Percentiles rank a stretch among this genome's conserved stretches.
Evolutionary conservation across 495 filamentous ascomycete species (phyloP).

Genomic region (Penicillium cinerascens): DNA sequence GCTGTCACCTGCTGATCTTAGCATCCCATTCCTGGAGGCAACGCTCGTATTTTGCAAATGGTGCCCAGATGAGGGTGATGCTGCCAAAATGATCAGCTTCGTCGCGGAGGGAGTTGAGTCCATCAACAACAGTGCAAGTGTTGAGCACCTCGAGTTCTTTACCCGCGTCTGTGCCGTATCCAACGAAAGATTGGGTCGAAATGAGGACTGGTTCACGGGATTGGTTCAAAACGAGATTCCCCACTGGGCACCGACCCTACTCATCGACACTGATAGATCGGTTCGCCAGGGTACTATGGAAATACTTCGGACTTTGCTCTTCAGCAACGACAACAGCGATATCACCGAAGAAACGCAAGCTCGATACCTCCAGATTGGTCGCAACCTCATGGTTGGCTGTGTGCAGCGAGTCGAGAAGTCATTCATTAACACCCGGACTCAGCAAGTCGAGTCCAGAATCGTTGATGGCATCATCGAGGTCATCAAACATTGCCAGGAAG

Average conservation of each 20-base stretch:
- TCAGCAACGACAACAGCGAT: slow-evolving; percentile 26
- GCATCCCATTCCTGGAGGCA: slow-evolving; percentile 51
- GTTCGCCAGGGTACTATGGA: slow-evolving; percentile 54
- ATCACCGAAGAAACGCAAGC: slow-evolving; percentile 23
- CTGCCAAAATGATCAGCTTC: slow-evolving; percentile 44
- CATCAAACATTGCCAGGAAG: slow-evolving; percentile 39
- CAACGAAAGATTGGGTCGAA: slow-evolving; percentile 38
- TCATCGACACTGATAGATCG: slow-evolving; percentile 56
- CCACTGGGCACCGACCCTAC: slow-evolving; percentile 64
- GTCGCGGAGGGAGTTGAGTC: slow-evolving; percentile 55
- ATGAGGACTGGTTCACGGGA: slow-evolving; percentile 34
- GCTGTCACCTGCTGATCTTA: slow-evolving; percentile 54
- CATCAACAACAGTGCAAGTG: slow-evolving; percentile 53
- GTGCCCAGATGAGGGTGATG: slow-evolving; percentile 33
- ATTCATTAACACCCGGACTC: slow-evolving; percentile 24
- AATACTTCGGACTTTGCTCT: slow-evolving; percentile 57
- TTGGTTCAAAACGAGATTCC: slow-evolving; percentile 53
- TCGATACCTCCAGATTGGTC: slow-evolving; percentile 27
- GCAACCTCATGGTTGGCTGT: slow-evolving; percentile 34
- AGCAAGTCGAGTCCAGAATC: slow-evolving; percentile 33
- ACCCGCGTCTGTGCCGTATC: slow-evolving; percentile 34
- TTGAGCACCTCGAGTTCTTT: slow-evolving; percentile 60
- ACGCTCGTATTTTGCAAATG: slow-evolving; percentile 47
- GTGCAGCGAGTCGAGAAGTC: slow-evolving; percentile 31
- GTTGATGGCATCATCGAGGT: slow-evolving; percentile 38